These are phyloP conservation scores for Blepharisma stoltei DNA, from an alignment of 73 alveolate species.

Conservation along the genomic window DNA sequence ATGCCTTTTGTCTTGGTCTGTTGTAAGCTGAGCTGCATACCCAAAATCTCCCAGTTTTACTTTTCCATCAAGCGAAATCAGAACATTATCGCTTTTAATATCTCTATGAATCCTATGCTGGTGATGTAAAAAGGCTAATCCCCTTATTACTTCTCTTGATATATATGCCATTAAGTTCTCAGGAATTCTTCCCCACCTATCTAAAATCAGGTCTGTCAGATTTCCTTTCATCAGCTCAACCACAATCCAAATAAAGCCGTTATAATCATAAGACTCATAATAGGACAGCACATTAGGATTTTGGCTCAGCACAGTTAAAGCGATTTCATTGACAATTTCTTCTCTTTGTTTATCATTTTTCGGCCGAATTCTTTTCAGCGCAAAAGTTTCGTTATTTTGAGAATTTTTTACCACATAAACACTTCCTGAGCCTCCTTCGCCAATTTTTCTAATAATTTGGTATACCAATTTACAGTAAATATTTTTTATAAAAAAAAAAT, in stretches of 20 bases:
- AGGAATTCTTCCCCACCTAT: not conserved
- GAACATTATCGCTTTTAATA: slow-evolving; percentile 74
- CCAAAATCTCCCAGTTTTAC: slow-evolving; percentile 84
- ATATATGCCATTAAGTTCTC: slow-evolving; percentile 43
- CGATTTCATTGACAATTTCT: not conserved
- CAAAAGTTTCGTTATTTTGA: not conserved
- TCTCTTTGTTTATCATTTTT: not conserved
- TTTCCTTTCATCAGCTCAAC: slow-evolving; percentile 10
- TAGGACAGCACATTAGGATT: not conserved
- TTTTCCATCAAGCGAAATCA: slow-evolving; percentile 52
- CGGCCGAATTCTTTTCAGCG: not conserved
- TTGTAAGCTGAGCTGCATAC: slow-evolving; percentile 66
- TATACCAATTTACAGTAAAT: no score
- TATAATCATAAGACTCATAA: not conserved
- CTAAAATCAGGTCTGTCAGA: slow-evolving; percentile 25
- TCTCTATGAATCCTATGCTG: slow-evolving; percentile 74
- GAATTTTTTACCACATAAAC: not conserved
- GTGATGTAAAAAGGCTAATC: slow-evolving; percentile 38
- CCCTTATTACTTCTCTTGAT: slow-evolving; percentile 37
- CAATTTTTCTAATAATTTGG: not conserved
- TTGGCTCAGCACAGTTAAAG: not conserved
- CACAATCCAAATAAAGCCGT: not conserved
- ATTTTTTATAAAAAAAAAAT: no score
- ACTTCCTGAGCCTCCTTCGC: slow-evolving; percentile 4
- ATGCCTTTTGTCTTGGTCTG: not conserved